Evolutionary conservation across 345 rosid species (phyloP).

Genomic region (Eucalyptus curtisii): DNA sequence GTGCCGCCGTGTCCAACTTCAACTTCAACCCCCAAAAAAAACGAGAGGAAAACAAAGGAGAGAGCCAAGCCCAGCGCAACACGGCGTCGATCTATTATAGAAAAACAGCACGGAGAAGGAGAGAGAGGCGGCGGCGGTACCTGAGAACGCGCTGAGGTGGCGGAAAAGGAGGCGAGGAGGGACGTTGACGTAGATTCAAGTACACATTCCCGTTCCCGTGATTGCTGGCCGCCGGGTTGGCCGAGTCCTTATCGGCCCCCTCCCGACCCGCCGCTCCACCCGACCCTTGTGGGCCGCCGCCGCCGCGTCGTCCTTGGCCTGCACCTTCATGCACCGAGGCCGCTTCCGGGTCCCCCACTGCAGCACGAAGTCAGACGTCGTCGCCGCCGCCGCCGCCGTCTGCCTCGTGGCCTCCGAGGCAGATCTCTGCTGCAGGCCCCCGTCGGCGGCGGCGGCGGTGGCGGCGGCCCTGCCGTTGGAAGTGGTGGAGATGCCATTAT

Average conservation of each 20-base stretch:
- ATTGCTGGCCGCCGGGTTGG: neutral
- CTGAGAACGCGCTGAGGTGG: constrained; percentile 48
- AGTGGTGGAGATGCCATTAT: neutral
- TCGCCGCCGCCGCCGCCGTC: constrained; percentile 1
- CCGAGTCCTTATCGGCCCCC: constrained; percentile 19
- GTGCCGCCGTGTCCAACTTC: neutral
- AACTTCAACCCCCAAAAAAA: neutral
- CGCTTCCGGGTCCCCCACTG: constrained; percentile 82
- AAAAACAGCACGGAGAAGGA: neutral
- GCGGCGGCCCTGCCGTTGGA: constrained; percentile 7
- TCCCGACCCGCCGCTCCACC: constrained; percentile 35
- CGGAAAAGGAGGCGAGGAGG: constrained; percentile 28
- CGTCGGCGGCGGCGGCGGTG: constrained; percentile 10
- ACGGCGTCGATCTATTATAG: neutral
- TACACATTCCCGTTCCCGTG: constrained; percentile 11
- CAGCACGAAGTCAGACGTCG: constrained; percentile 38
- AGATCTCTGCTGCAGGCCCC: constrained; percentile 17
- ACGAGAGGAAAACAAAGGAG: neutral
- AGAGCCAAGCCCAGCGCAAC: neutral
- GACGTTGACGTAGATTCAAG: constrained; percentile 49
- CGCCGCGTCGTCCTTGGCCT: constrained; percentile 33
- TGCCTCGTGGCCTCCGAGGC: constrained; percentile 13
- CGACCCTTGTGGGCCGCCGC: constrained; percentile 25
- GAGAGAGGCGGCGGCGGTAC: constrained; percentile 1
- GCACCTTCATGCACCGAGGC: constrained; percentile 63